Base-by-base conservation (phyloP, 2,329 filamentous ascomycete species). In the Aureobasidium sp. region DNA sequence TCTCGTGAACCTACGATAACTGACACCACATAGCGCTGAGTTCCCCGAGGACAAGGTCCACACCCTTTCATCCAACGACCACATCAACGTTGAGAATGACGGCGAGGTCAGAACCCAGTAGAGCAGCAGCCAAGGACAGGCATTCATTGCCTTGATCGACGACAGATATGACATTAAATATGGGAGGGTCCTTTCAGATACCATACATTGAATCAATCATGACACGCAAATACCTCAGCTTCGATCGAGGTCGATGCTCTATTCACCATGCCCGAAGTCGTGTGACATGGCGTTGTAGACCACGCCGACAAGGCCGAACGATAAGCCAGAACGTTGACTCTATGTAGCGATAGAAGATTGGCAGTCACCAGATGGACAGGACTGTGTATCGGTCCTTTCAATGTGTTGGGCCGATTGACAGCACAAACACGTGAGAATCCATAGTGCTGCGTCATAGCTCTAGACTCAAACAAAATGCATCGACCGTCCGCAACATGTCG, bases 71-170 rank as follows among this genome's bases (percentile, higher is more conserved):
- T 79, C 77, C 64, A 83, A 88, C 78, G 84, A 90, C 66, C 82
- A 91, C 71, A 80, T 97, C 73, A 82, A 91, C 48, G 88, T 96
- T 63, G 93, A 97, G 82, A 70, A 75, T 63, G 91, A 97, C 74
- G 75, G 80, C 52, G 80, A 84, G 69, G 84, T 95, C 65, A 85
- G 68, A 69, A 94, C 84, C 8, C 87, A 93, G 81, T 93, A 70
- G 64, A 48, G 27, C 50, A 34, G 26, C 48, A 32, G 27, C 13
- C 5, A 17, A 12, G 37, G 36, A 44, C 23, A 29, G 37, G 42
- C 37, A 55, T 32, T 3, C 32, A 37, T 12, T 26, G n/a, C 52
- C 9, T 53, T 39, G 36, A 36, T 57, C 39, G 53, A 58, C 55
- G 23, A 47, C 29, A 20, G 34, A 37, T 23, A 59, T 48, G 55